Base-by-base conservation (phyloP, 2,329 filamentous ascomycete species). In the Aspergillus glaucus region DNA sequence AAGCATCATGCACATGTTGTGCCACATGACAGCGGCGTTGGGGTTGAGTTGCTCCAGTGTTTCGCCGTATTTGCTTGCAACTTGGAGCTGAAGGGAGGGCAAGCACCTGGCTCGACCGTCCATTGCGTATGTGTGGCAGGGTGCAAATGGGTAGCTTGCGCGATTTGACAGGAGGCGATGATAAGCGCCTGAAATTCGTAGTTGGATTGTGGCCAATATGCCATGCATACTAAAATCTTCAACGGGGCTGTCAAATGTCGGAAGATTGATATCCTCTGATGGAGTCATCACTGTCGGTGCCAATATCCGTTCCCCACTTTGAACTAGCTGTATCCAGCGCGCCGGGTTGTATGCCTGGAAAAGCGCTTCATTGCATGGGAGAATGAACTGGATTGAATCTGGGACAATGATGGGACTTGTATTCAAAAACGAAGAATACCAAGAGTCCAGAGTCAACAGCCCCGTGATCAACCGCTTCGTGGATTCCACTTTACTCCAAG, bases 401-500 rank as follows among this genome's bases (percentile, higher is more conserved):
- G 74, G 73, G 1, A 70, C 63, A 36, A 74, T 66, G 44, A 75
- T 72, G 3, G 74, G 73, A 12, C 72, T 67, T n/a, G 68, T 70
- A 4, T 71, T 75, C 14, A 76, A 62, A 44, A 75, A 73, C 1
- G 71, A 71, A 6, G 74, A 73, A 55, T 71, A 76, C 72, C 72
- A 76, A 7, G 72, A 74, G 51, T 77, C 74, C 28, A 71, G 57
- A 26, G 75, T 65, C 15, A 77, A 57, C 15, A 76, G 62, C 4
- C 73, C 72, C 14, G 73, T 65, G n/a, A 76, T 74, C n/a, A 74
- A 64, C 28, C 75, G 67, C 56, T 79, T 79, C 0, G 67, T 68
- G 43, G 74, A 77, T 59, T 79, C 77, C 6, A 79, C 68, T 44
- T 74, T 73, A 51, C 72, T 70, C 77, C 77, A 79, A 2, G 74